Evolutionary conservation across 2,329 filamentous ascomycete species (phyloP).

Genomic region (Phialophora tarda): DNA sequence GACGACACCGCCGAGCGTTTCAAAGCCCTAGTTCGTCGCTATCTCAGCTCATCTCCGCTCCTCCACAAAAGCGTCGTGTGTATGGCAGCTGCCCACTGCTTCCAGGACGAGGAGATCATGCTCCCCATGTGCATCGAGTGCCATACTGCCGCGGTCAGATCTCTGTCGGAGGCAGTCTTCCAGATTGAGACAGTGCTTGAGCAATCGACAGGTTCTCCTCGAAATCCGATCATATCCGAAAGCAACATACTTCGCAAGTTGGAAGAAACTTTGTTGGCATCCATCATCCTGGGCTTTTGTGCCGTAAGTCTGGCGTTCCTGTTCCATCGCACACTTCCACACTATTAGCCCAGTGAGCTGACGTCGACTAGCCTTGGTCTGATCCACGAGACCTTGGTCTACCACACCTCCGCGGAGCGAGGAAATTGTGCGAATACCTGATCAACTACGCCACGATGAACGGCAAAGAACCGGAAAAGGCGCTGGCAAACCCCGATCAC

Average conservation of each 20-base stretch:
- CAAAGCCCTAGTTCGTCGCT: constrained; percentile 27
- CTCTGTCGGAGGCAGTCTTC: constrained; percentile 26
- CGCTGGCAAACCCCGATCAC: constrained; percentile 26
- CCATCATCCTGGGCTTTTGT: constrained; percentile 28
- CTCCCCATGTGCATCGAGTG: constrained; percentile 27
- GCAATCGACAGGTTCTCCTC: constrained; percentile 21
- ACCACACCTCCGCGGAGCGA: constrained; percentile 27
- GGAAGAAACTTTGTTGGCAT: constrained; percentile 28
- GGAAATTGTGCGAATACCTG: constrained; percentile 29
- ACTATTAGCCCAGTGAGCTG: too few species aligned
- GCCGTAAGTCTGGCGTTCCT: constrained; percentile 19
- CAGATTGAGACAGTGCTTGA: constrained; percentile 27
- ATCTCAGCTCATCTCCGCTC: constrained; percentile 25
- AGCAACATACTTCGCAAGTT: constrained; percentile 26
- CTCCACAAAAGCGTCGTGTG: constrained; percentile 29
- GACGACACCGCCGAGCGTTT: constrained; percentile 28
- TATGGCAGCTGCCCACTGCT: constrained; percentile 28
- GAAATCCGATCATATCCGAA: constrained; percentile 22
- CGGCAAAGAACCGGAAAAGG: constrained; percentile 25
- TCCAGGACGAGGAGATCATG: constrained; percentile 29
- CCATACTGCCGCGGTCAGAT: constrained; percentile 25
- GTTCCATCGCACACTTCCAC: too few species aligned
- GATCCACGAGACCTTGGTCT: constrained; percentile 28
- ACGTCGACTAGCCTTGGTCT: constrained; percentile 26
- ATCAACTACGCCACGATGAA: constrained; percentile 24